Evolutionary conservation across 1,284 basidiomycete species (phyloP).

Genomic region (Trametes versicolor): DNA sequence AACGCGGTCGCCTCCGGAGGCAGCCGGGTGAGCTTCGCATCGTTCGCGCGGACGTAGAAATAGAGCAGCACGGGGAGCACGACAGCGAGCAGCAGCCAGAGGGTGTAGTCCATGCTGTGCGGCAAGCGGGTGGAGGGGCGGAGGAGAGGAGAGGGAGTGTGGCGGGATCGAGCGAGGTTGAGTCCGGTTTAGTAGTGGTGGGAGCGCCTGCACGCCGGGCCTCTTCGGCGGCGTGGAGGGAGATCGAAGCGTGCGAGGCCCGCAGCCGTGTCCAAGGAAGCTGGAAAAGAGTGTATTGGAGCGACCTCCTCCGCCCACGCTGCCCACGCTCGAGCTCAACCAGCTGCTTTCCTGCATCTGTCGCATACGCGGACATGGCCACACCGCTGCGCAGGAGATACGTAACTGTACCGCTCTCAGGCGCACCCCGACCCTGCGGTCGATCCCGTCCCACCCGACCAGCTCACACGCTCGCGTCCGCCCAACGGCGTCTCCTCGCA

Average conservation of each 20-base stretch:
- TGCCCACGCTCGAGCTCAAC: neutral
- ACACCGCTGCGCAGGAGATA: constrained; percentile 8
- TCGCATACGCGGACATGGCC: neutral
- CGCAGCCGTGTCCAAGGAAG: constrained; percentile 10
- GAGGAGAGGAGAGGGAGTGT: constrained; percentile 3
- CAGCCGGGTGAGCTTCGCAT: constrained; percentile 55
- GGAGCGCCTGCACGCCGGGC: constrained; percentile 2
- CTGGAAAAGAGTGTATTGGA: neutral
- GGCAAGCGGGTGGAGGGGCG: neutral
- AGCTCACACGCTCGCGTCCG: neutral
- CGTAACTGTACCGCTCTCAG: constrained; percentile 4
- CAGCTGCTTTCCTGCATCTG: neutral
- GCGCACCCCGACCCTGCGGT: constrained; percentile 1
- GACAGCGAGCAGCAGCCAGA: constrained; percentile 27
- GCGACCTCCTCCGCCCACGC: neutral
- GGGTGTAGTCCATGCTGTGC: constrained; percentile 21
- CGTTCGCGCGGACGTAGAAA: constrained; percentile 63
- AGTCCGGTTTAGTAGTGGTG: constrained; percentile 7
- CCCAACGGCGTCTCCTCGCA: neutral
- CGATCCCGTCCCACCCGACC: neutral
- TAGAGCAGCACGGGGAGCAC: constrained; percentile 36
- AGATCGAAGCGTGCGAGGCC: neutral
- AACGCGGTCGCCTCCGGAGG: constrained; percentile 54
- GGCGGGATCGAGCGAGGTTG: neutral
- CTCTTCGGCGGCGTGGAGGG: neutral